phyloP scores from a whole-genome alignment of 192 early-diverging fungal genomes.

The Coemansia sp. region DNA sequence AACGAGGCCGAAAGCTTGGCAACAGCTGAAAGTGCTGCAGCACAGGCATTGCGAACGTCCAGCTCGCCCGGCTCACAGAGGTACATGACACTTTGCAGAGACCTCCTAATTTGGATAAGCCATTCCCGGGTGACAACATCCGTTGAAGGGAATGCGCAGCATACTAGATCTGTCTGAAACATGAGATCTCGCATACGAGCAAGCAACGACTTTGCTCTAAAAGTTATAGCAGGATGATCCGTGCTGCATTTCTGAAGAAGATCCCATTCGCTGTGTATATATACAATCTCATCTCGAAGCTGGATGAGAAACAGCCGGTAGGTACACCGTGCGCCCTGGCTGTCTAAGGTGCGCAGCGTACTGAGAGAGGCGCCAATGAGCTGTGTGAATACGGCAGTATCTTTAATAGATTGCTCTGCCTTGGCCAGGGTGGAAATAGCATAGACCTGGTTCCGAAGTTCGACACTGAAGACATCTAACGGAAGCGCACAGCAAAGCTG shows the following conservation, averaged over 20 bases:
- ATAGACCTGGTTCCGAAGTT: conserved; percentile 20
- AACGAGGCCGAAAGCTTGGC: conserved; percentile 5
- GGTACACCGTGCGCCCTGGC: conserved; percentile 2
- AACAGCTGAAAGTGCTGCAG: not conserved
- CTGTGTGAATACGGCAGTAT: conserved; percentile 10
- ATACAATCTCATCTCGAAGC: conserved; percentile 28
- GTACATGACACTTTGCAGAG: not conserved
- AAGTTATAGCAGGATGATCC: conserved; percentile 10
- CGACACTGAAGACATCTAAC: conserved; percentile 9
- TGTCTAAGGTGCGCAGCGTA: conserved; percentile 22
- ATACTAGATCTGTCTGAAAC: conserved; percentile 16
- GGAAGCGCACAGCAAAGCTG: conserved; percentile 25
- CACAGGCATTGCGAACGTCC: not conserved
- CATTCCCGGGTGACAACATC: conserved; percentile 22
- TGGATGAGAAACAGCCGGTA: conserved; percentile 39
- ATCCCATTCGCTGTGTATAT: conserved; percentile 17
- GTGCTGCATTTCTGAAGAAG: not conserved
- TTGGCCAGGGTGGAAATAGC: conserved; percentile 18
- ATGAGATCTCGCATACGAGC: conserved; percentile 10
- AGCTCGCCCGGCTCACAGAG: not conserved
- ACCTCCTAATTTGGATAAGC: conserved; percentile 15
- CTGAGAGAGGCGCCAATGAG: conserved; percentile 16
- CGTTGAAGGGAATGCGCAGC: conserved; percentile 11
- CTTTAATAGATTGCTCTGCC: conserved; percentile 19
- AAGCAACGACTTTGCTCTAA: conserved; percentile 14